phyloP scores from a whole-genome alignment of 2,329 filamentous ascomycete species.

The Talaromyces sp. region DNA sequence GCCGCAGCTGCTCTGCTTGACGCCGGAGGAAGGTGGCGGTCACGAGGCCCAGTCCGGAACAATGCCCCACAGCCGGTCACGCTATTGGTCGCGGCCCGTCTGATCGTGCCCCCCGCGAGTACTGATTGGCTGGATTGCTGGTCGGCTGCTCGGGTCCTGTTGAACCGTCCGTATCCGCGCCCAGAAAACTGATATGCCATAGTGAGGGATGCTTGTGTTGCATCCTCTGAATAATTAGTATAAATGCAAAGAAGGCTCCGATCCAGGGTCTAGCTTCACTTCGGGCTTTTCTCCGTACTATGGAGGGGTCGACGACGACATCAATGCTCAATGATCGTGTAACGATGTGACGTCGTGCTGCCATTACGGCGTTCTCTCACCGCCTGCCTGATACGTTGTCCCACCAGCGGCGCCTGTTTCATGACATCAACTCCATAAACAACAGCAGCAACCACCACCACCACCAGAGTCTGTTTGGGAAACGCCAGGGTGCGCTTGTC shows the following conservation, averaged over 20 bases:
- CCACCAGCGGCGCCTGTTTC: neutral
- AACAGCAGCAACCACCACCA: no score
- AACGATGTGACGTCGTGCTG: neutral
- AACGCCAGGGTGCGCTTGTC: neutral
- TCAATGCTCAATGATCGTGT: neutral
- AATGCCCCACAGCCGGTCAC: neutral
- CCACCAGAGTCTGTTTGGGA: neutral
- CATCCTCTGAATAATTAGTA: neutral
- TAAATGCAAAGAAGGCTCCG: neutral
- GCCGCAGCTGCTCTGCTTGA: neutral
- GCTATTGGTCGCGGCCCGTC: neutral
- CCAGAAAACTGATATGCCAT: neutral
- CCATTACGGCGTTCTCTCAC: neutral
- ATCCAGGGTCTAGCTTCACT: neutral
- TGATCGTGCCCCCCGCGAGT: neutral
- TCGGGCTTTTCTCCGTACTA: neutral
- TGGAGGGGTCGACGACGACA: neutral
- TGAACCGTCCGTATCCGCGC: neutral
- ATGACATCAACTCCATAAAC: neutral
- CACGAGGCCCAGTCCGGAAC: neutral
- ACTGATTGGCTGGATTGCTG: neutral
- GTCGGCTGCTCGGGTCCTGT: neutral
- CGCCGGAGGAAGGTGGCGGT: constrained; percentile 1
- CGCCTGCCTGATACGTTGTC: neutral
- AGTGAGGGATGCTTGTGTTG: neutral